Conservation (phyloP, 176 grass and related monocot genomes). For the Otatea glauca region DNA sequence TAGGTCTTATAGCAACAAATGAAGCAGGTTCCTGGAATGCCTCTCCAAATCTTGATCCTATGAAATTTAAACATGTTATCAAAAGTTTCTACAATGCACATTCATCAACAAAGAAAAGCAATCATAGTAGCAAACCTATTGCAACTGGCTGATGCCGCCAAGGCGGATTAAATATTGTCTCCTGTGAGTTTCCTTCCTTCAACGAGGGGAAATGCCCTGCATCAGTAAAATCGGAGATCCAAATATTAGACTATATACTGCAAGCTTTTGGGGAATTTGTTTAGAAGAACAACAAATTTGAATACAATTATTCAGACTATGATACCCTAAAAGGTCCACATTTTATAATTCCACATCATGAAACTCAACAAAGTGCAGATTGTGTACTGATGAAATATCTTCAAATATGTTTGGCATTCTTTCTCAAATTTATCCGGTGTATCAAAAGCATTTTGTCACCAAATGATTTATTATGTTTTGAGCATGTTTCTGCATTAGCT, state of each 20-base stretch:
- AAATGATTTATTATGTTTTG: slow-evolving; percentile 18
- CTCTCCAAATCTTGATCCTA: slow-evolving; percentile 92
- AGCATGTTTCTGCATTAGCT: background rate
- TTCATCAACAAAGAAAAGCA: slow-evolving; percentile 11
- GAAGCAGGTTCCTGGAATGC: slow-evolving; percentile 96
- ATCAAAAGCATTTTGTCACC: slow-evolving; percentile 11
- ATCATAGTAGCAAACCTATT: slow-evolving; percentile 59
- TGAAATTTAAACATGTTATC: slow-evolving; percentile 11
- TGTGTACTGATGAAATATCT: slow-evolving; percentile 15
- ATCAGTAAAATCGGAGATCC: slow-evolving; percentile 22
- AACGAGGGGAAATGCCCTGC: slow-evolving; percentile 84
- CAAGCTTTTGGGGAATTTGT: background rate
- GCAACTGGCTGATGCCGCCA: slow-evolving; percentile 84
- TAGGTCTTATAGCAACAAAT: slow-evolving; percentile 72
- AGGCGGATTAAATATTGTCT: slow-evolving; percentile 91
- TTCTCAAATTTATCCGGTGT: slow-evolving; percentile 19
- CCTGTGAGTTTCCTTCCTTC: slow-evolving; percentile 91
- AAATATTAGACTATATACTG: slow-evolving; percentile 37
- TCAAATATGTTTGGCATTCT: background rate
- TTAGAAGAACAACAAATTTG: background rate
- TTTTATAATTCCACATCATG: slow-evolving; percentile 2
- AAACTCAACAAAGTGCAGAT: background rate
- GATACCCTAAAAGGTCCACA: slow-evolving; percentile 3
- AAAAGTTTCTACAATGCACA: background rate
- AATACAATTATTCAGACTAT: background rate